Evolutionary conservation across 805 yeast genomes (phyloP), one percentile per base, ranked within the genome.

Genomic region (Millerozyma acaciae): DNA sequence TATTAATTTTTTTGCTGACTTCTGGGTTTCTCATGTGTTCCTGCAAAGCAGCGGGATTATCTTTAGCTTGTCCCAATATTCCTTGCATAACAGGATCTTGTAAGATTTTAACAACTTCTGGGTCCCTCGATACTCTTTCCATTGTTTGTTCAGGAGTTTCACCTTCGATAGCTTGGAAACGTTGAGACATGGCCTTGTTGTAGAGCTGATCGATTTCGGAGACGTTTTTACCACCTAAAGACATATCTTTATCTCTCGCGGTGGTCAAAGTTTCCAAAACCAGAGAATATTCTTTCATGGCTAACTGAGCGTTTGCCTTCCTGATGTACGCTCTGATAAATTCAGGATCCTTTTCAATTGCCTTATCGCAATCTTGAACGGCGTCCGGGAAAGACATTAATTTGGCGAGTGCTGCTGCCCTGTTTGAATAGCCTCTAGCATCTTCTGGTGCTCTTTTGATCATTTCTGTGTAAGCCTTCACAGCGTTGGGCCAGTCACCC

Each of bases 21-120:
- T 80, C 94, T 25, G 98, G 97, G 65, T 93, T 93, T 72, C 78
- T 84, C 96, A 93, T 88, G 65, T 93, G 98, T 51, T 90, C 97
- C 58, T 85, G 94, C 49, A 93, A 73, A 35, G 97, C 97, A 28
- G 96, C 95, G 32, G 98, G 98, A 57, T 93, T 84, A 39, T 78
- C 85, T 60, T 82, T 84, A 13, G 97, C 97, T 67, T 93, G 99
- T 48, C 78, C 82, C 57, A 93, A 73, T 45, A 93, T 93, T 36
- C 90, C 81, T 66, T 88, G 93, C 97, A 93, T 90, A 26, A 90
- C 88, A 8, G 97, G 96, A 56, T 89, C 96, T 58, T 84, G 87
- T 63, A 93, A 70, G 42, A 90, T 88, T 32, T 79, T 73, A 35
- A 83, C 86, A 37, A 90, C 84, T 65, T 89, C 97, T n/a, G 97